Conservation (phyloP, 768 basidiomycete species). For the Neoboletus subvelutipes region DNA sequence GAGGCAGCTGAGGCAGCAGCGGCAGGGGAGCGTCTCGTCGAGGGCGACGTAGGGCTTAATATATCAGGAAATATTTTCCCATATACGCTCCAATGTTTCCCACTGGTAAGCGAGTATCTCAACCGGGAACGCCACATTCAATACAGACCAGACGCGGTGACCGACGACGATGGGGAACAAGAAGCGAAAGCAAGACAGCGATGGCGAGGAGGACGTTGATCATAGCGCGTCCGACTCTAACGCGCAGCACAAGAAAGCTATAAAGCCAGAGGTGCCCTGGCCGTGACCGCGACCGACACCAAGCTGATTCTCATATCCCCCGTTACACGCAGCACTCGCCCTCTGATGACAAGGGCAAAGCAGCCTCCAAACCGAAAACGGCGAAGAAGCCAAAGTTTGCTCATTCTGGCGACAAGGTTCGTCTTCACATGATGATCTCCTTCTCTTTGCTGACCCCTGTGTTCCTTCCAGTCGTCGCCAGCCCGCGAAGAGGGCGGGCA, state of each 20-base stretch:
- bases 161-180: neutral
- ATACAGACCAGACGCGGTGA: neutral
- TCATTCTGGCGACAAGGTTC: constrained; percentile 4
- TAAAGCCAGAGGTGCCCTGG: constrained; percentile 16
- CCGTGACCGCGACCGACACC: neutral
- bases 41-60: constrained; percentile 28
- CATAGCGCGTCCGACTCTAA: constrained; percentile 19
- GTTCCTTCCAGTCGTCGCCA: constrained; percentile 13
- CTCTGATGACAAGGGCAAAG: constrained; percentile 6
- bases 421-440: neutral
- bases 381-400: constrained; percentile 39
- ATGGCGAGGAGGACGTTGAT: constrained; percentile 4
- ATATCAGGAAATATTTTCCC: constrained; percentile 36
- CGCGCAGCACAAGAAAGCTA: constrained; percentile 2
- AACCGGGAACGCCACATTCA: neutral
- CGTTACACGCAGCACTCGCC: neutral
- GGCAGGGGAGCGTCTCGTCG: constrained; percentile 4
- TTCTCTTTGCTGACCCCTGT: constrained; percentile 16
- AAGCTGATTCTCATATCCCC: neutral
- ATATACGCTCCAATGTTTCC: constrained; percentile 3
- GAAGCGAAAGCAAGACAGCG: neutral
- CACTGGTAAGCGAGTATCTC: neutral
- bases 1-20: constrained; percentile 1
- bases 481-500: constrained; percentile 2
- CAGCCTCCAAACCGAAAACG: constrained; percentile 18